A percentile compares a stretch with the other conserved stretches of the same genome.
Conservation (phyloP, 345 rosid species). For the Eucalyptus sp. region DNA sequence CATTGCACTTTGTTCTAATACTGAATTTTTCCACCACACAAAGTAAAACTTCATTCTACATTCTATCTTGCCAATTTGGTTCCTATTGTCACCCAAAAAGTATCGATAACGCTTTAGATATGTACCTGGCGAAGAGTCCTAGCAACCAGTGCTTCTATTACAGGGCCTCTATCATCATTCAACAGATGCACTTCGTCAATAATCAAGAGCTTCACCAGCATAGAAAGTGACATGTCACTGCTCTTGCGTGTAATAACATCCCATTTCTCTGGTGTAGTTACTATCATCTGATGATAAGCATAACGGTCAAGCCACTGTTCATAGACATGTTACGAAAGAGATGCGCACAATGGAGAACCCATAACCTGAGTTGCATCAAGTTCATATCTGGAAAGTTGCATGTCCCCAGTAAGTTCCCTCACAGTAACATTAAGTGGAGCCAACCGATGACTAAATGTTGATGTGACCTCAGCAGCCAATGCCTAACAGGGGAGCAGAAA, state of each 20-base stretch:
- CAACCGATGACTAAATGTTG: constrained; percentile 82
- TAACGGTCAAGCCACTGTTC: not conserved
- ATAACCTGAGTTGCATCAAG: constrained; percentile 93
- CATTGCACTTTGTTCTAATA: not conserved
- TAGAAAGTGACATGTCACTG: constrained; percentile 96
- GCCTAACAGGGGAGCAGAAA: constrained; percentile 30
- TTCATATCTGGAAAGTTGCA: constrained; percentile 90
- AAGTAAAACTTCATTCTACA: not conserved
- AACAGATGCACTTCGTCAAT: constrained; percentile 98
- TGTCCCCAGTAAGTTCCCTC: constrained; percentile 97
- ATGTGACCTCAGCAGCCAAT: constrained; percentile 93
- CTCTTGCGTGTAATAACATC: constrained; percentile 99
- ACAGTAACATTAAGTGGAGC: constrained; percentile 85
- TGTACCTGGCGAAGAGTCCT: constrained; percentile 96
- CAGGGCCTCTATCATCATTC: constrained; percentile 99
- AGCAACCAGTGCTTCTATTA: constrained; percentile 96
- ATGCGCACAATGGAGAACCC: not conserved
- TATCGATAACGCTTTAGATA: not conserved
- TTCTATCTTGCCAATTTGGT: not conserved
- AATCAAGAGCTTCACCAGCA: constrained; percentile 93
- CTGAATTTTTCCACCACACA: not conserved
- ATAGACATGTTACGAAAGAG: not conserved
- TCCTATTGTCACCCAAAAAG: not conserved
- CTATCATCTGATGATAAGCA: constrained; percentile 69
- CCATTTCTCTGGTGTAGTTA: constrained; percentile 99